phyloP scores from a whole-genome alignment of 495 filamentous ascomycete species.

The Annulohypoxylon bovei region DNA sequence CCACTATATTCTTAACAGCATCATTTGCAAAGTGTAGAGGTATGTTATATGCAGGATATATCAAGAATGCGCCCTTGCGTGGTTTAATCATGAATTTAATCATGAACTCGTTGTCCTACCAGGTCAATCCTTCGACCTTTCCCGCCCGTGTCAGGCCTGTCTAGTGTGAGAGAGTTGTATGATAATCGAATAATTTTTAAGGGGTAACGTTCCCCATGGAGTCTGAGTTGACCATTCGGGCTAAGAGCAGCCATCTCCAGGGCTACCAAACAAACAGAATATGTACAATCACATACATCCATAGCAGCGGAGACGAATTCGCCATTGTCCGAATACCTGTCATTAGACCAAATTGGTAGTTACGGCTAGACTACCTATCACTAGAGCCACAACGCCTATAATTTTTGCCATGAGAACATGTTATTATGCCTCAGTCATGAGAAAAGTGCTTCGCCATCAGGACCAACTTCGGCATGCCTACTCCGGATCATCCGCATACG shows the following conservation, averaged over 20 bases:
- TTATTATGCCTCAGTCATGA: not conserved
- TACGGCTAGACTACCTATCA: not conserved
- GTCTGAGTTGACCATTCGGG: not conserved
- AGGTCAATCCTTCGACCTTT: not conserved
- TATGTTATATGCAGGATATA: not conserved
- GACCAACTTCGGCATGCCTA: slow-evolving; percentile 22
- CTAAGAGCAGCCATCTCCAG: not conserved
- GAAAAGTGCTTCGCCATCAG: not conserved
- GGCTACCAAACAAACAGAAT: not conserved
- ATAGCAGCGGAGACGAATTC: not conserved
- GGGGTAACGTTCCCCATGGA: not conserved
- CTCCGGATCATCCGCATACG: slow-evolving; percentile 50
- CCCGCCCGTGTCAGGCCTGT: not conserved
- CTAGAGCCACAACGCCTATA: not conserved
- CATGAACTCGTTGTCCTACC: not conserved
- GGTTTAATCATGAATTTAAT: not conserved
- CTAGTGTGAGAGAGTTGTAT: not conserved
- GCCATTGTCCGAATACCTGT: not conserved
- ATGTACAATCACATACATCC: no score
- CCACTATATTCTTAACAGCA: not conserved
- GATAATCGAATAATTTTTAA: not conserved
- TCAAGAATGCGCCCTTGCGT: not conserved
- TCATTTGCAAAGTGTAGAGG: not conserved
- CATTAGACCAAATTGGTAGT: not conserved
- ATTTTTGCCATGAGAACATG: not conserved